Evolutionary conservation across 805 yeast genomes (phyloP), one percentile per base, ranked within the genome.

Genomic region (Ogataea saltuana): DNA sequence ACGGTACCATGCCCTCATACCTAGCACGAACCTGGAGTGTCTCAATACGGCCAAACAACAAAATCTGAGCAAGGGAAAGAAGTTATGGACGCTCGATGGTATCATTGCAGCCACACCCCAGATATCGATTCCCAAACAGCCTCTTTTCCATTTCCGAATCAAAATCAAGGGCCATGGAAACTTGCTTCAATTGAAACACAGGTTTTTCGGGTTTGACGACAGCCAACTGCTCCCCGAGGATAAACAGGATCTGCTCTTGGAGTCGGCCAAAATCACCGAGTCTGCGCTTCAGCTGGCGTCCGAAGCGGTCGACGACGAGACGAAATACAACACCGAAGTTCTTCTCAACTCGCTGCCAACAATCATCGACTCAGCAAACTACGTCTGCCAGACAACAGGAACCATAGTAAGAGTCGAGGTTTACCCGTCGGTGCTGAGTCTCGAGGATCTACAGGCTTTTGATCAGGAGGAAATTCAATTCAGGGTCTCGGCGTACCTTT

Each of bases 321-420:
- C 46, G 9, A 19, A 35, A 3, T 39, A 48, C 22, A 44, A 51
- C 23, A 40, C 35, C 16, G 16, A 39, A 1, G 54, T 54, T 1
- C 25, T 59, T 12, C 23, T 38, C 27, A 48, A 47, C 12, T 54
- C 65, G 0, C 29, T 66, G 12, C 76, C 78, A 1, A 49, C 55
- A 10, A 36, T 74, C 2, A 30, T 72, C 8, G 81, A 78, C 45
- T 63, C 72, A 15, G 78, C 76, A 2, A 71, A 70, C 10, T 78
- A 62, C 54, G 69, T 74, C 1, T 74, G 78, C 29, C 57, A 67
- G 17, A 64, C 65, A 21, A 71, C 80, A 0, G 70, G 72, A 27
- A 72, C 67, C 12, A 47, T 75, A n/a, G 35, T 85, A 13, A 61
- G 84, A 45, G 71, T 82, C 12, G 78, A 79, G 49, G 64, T 84